Conservation (phyloP, 75 land plant genomes). For the Cupressus sempervirens region DNA sequence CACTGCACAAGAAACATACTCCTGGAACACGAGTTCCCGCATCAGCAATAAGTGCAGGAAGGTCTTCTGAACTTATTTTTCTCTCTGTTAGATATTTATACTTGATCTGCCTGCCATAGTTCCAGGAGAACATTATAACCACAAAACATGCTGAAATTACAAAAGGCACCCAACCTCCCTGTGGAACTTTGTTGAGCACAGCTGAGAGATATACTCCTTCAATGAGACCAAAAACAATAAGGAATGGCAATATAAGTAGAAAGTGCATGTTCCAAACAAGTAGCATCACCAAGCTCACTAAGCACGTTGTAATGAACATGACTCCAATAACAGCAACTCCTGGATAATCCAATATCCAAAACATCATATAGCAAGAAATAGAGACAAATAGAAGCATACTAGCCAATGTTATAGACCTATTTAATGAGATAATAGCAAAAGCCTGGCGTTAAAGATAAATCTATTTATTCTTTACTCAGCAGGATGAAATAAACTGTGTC, state of each 20-base stretch:
- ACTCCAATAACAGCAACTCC: constrained; percentile 56
- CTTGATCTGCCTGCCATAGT: constrained; percentile 48
- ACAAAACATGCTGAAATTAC: constrained; percentile 32
- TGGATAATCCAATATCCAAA: constrained; percentile 15
- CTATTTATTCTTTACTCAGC: no score
- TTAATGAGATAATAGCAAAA: not conserved
- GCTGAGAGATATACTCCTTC: constrained; percentile 52
- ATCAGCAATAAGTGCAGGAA: constrained; percentile 15
- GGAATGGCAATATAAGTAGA: constrained; percentile 20
- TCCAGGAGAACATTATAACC: constrained; percentile 41
- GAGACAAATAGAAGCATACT: not conserved
- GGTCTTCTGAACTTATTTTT: constrained; percentile 19
- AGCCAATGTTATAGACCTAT: not conserved
- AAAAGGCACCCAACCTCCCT: constrained; percentile 72
- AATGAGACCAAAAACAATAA: constrained; percentile 22
- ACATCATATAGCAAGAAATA: not conserved
- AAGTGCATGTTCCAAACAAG: constrained; percentile 37
- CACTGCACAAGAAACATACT: constrained; percentile 48
- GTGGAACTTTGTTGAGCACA: constrained; percentile 38
- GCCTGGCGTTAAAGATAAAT: no score
- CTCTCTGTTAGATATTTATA: constrained; percentile 28
- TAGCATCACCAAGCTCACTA: constrained; percentile 47
- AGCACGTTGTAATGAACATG: constrained; percentile 58
- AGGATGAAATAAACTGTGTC: no score
- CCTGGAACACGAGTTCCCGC: constrained; percentile 40